Evolutionary conservation across 2,329 filamentous ascomycete genomes (phyloP), one percentile per base, ranked within the genome.

Genomic region (Dendryphion nanum): DNA sequence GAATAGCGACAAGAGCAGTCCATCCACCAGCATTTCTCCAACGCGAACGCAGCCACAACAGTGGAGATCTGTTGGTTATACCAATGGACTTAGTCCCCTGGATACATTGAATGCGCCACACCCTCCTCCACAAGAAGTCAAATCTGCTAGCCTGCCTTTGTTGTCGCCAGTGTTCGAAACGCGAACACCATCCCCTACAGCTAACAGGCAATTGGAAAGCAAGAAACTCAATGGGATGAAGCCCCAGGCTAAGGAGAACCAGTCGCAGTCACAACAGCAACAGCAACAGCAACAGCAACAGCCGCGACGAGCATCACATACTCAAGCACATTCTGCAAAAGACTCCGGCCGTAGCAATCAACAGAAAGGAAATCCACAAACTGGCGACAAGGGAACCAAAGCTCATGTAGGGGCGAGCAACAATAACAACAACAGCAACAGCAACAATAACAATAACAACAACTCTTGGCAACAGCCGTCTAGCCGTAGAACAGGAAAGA

Each of bases 131-230:
- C 63, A 64, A 30, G 61, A 64, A 35, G 45, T 61, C 34, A 59
- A 64, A 34, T 65, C 62, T 4, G 62, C 64, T 15, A 58, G 54
- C 75, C 48, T 64, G 7, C 70, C 72, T 4, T 45, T 75, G 16
- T 71, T 90, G 2, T 89, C 86, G 0, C 86, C 86, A 0, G 85
- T 89, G 1, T 85, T 84, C 37, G 86, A 89, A 66, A 77, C 78
- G 5, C 75, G 77, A n/a, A 85, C 82, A 0, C 83, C 85, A 2
- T 87, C 85, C 2, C 84, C 85, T 2, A 84, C 75, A 3, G 70
- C 76, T 10, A 68, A 70, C 38, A 74, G 82, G 38, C 57, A 62
- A 14, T 36, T 48, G 4, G 59, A 64, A 6, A 33, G 45, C 5
- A 43, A 33, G 21, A 66, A 63, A 42, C 31, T 48, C n/a, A 64